Percentiles rank a stretch among this genome's conserved stretches.
Evolutionary conservation across 495 filamentous ascomycete genomes (phyloP).

Genomic region (Podospora sp.): DNA sequence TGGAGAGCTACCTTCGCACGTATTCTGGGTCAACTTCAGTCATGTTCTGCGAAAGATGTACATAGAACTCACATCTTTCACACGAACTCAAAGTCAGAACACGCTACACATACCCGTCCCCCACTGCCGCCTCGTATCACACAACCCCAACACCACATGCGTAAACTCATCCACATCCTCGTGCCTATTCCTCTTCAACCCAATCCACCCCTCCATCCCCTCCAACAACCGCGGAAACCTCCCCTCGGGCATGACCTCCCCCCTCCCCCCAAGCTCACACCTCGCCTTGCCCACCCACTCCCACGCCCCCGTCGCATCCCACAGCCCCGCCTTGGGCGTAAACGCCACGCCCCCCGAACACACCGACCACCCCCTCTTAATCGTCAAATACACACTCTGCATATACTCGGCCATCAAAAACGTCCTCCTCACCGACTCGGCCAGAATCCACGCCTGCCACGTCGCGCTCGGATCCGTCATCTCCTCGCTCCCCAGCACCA

Average conservation of each 20-base stretch:
- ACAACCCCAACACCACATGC: conserved; percentile 20
- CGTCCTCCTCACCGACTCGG: conserved; percentile 41
- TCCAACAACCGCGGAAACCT: conserved; percentile 22
- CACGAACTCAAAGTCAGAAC: too few relatives aligned
- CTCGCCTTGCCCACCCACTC: conserved; percentile 26
- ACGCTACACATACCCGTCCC: neutral
- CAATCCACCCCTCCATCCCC: conserved; percentile 21
- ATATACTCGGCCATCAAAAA: conserved; percentile 31
- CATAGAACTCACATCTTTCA: too few relatives aligned
- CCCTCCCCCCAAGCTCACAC: neutral
- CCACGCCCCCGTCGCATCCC: conserved; percentile 38
- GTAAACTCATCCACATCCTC: conserved; percentile 36
- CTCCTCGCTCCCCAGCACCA: neutral
- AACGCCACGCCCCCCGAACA: conserved; percentile 37
- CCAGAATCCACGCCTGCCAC: conserved; percentile 43
- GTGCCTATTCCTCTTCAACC: conserved; percentile 20
- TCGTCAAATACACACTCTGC: conserved; percentile 34
- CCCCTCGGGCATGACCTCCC: conserved; percentile 15
- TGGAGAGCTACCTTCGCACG: too few relatives aligned
- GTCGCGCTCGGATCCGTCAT: neutral
- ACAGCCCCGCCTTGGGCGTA: conserved; percentile 36
- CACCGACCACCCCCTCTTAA: conserved; percentile 37
- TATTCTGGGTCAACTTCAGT: too few relatives aligned
- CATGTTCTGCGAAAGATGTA: too few relatives aligned
- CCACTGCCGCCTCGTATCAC: neutral